These are phyloP conservation scores for Kodamaea neixiangensis DNA, from an alignment of 805 yeast genomes.

Conservation along the genomic window DNA sequence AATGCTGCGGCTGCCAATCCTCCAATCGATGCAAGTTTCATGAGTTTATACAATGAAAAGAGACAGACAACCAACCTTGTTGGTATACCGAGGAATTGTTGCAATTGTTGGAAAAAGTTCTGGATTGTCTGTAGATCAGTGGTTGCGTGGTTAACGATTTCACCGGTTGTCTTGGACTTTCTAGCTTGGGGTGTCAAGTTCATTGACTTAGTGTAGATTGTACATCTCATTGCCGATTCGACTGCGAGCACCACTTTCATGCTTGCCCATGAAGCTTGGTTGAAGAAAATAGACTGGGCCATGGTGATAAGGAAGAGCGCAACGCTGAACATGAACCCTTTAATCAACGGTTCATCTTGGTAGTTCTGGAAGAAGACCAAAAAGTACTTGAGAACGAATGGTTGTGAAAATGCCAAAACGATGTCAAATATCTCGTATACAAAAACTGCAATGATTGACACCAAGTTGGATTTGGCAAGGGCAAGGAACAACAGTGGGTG, in stretches of 20 bases:
- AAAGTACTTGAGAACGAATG: constrained; percentile 11
- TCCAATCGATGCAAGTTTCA: constrained; percentile 61
- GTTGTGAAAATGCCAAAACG: constrained; percentile 9
- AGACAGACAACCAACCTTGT: constrained; percentile 55
- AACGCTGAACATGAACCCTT: constrained; percentile 16
- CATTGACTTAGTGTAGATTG: constrained; percentile 71
- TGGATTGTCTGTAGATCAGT: constrained; percentile 73
- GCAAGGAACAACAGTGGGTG: constrained; percentile 11
- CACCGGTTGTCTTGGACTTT: constrained; percentile 66
- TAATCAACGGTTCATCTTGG: constrained; percentile 14
- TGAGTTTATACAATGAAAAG: constrained; percentile 51
- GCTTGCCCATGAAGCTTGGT: constrained; percentile 19
- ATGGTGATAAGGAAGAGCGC: constrained; percentile 10
- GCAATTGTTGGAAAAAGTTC: constrained; percentile 54
- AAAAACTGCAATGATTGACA: constrained; percentile 8
- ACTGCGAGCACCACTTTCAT: constrained; percentile 10
- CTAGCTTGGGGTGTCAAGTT: constrained; percentile 66
- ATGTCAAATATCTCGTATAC: not conserved
- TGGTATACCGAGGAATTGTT: constrained; percentile 58
- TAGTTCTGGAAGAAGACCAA: constrained; percentile 1
- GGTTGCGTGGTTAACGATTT: constrained; percentile 74
- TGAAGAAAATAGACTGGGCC: constrained; percentile 19
- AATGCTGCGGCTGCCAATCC: constrained; percentile 55
- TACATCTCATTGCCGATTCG: constrained; percentile 61
- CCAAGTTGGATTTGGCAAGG: constrained; percentile 13